A percentile compares a stretch with the other conserved stretches of the same genome.
phyloP scores from a whole-genome alignment of 2,329 filamentous ascomycete genomes.

The Allantophomopsis lycopodina region DNA sequence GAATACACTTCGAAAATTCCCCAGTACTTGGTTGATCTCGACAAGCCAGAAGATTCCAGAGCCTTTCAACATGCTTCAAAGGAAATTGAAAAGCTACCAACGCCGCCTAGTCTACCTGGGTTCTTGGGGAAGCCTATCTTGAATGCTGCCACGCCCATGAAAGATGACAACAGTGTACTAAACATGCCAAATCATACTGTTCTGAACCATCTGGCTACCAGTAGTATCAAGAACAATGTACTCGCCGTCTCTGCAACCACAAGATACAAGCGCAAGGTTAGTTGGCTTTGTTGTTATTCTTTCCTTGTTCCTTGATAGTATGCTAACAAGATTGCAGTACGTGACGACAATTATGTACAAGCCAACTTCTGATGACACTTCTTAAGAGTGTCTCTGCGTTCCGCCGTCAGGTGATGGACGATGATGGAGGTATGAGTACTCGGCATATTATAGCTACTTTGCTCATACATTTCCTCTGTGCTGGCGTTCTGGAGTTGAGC shows the following conservation, averaged over 20 bases:
- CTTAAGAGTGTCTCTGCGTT: background rate
- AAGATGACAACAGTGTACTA: slow-evolving; percentile 94
- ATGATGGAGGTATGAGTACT: too few relatives aligned
- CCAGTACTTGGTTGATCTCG: slow-evolving; percentile 74
- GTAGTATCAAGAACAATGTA: slow-evolving; percentile 94
- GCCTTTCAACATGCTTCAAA: slow-evolving; percentile 61
- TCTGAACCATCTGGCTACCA: slow-evolving; percentile 90
- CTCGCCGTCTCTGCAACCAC: slow-evolving; percentile 93
- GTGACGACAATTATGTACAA: slow-evolving; percentile 98
- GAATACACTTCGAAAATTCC: slow-evolving; percentile 66
- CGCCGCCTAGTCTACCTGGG: slow-evolving; percentile 73
- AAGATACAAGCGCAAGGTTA: slow-evolving; percentile 88
- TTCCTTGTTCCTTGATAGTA: background rate
- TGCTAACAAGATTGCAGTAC: slow-evolving; percentile 32
- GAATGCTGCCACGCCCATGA: slow-evolving; percentile 82
- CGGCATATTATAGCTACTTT: too few relatives aligned
- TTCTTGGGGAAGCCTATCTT: slow-evolving; percentile 92
- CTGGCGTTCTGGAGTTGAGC: too few relatives aligned
- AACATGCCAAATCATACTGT: slow-evolving; percentile 97
- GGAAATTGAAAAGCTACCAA: slow-evolving; percentile 67
- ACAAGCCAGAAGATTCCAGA: slow-evolving; percentile 67
- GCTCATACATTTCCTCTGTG: too few relatives aligned
- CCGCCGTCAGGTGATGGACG: too few relatives aligned
- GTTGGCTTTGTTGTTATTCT: slow-evolving; percentile 9
- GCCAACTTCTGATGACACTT: slow-evolving; percentile 42